Conservation (phyloP, 768 basidiomycete species). For the Trametopsis cervina region DNA sequence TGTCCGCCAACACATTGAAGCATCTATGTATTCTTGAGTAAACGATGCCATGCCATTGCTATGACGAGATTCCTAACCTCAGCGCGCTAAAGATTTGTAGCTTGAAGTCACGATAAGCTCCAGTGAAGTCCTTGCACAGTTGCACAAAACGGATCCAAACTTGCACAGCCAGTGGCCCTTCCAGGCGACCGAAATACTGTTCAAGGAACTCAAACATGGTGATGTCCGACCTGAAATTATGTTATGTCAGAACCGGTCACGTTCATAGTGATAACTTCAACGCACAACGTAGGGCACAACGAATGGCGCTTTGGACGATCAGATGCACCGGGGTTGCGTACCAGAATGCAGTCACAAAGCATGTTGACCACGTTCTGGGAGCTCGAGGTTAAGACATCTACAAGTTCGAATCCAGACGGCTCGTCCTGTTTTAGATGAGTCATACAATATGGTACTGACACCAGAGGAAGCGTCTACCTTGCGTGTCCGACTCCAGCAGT, state of each 20-base stretch:
- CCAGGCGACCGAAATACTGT: slow-evolving; percentile 73
- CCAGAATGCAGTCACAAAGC: slow-evolving; percentile 75
- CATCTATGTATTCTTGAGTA: slow-evolving; percentile 58
- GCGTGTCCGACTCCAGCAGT: slow-evolving; percentile 68
- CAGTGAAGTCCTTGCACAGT: slow-evolving; percentile 72
- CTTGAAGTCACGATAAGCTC: slow-evolving; percentile 60
- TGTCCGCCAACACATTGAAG: slow-evolving; percentile 71
- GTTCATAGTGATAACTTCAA: slow-evolving; percentile 3
- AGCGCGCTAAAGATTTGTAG: slow-evolving; percentile 65
- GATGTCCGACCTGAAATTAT: slow-evolving; percentile 48
- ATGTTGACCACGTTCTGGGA: slow-evolving; percentile 85
- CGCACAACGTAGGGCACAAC: slow-evolving; percentile 63
- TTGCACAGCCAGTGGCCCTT: slow-evolving; percentile 88
- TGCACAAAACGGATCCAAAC: slow-evolving; percentile 81
- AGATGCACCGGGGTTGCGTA: slow-evolving; percentile 45
- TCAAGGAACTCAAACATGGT: slow-evolving; percentile 84
- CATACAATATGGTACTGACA: neutral
- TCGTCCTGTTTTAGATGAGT: slow-evolving; percentile 8
- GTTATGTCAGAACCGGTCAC: neutral
- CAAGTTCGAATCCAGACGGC: slow-evolving; percentile 66
- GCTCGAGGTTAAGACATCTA: slow-evolving; percentile 77
- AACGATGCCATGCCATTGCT: slow-evolving; percentile 6
- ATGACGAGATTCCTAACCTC: slow-evolving; percentile 38
- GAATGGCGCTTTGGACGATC: slow-evolving; percentile 58
- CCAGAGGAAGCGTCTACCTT: slow-evolving; percentile 30